Percentiles rank a stretch among this genome's conserved stretches.
phyloP scores from a whole-genome alignment of 2,329 filamentous ascomycete genomes.

The Trichoderma gracile region DNA sequence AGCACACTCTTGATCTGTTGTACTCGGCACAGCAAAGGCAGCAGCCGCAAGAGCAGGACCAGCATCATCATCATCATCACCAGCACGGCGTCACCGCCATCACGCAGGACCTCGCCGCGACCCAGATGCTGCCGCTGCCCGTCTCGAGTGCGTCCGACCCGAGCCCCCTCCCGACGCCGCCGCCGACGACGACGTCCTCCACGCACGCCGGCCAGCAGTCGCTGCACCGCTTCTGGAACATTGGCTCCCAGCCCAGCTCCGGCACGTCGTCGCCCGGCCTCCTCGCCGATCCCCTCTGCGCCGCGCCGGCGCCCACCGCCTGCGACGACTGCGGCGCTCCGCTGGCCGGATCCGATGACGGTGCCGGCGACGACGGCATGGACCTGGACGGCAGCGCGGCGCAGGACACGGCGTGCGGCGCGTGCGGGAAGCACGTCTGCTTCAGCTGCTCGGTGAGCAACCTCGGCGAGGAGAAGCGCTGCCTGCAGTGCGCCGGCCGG shows the following conservation, averaged over 20 bases:
- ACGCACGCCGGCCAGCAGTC: conserved; percentile 43
- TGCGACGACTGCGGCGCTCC: conserved; percentile 57
- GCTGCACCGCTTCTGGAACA: conserved; percentile 63
- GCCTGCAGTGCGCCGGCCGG: conserved; percentile 53
- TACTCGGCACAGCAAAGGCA: conserved; percentile 54
- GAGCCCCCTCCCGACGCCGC: too few species aligned
- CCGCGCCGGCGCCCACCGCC: conserved; percentile 33
- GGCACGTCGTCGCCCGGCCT: conserved; percentile 32
- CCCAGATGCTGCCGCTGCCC: too few species aligned
- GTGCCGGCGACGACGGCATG: conserved; percentile 37
- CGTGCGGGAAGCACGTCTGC: conserved; percentile 58
- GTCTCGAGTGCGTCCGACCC: too few species aligned
- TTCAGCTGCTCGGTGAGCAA: conserved; percentile 61
- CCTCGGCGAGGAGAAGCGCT: conserved; percentile 55
- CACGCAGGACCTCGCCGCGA: background rate
- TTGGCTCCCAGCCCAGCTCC: conserved; percentile 43
- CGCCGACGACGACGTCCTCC: background rate
- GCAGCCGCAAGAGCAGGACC: conserved; percentile 22
- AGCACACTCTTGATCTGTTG: conserved; percentile 58
- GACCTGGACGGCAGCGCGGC: conserved; percentile 40
- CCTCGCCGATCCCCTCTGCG: conserved; percentile 23
- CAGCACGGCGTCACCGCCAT: conserved; percentile 14
- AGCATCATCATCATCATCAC: conserved; percentile 1
- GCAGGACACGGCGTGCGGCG: conserved; percentile 45
- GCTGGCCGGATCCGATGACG: conserved; percentile 27